Percentiles rank a stretch among this genome's conserved stretches.
Conservation (phyloP, 192 early-diverging fungal genomes). For the Coemansia sp. region DNA sequence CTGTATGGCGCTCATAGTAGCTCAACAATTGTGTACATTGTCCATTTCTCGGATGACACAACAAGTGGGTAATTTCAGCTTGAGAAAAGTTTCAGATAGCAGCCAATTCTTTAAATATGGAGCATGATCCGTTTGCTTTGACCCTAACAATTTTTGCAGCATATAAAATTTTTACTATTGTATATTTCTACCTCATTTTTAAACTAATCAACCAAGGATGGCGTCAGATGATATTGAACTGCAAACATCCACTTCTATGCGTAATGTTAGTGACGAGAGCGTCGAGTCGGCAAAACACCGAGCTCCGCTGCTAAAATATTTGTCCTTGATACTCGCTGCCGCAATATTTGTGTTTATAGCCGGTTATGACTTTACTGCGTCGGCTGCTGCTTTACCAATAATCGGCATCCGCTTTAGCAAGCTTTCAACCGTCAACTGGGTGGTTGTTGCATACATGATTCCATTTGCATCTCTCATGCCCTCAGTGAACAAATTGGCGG, state of each 20-base stretch:
- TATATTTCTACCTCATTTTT: not conserved
- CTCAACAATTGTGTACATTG: not conserved
- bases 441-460: conserved; percentile 65
- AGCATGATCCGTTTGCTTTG: not conserved
- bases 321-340: conserved; percentile 29
- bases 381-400: conserved; percentile 67
- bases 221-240: conserved; percentile 8
- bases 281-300: not conserved
- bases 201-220: not conserved
- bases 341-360: conserved; percentile 65
- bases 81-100: not conserved
- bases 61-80: not conserved
- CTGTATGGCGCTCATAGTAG: conserved; percentile 3
- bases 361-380: conserved; percentile 77
- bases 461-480: conserved; percentile 53
- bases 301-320: conserved; percentile 2
- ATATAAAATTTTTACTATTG: not conserved
- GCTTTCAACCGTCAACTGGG: conserved; percentile 72
- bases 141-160: not conserved
- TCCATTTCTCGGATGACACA: not conserved
- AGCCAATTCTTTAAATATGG: not conserved
- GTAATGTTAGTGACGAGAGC: not conserved
- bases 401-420: conserved; percentile 73
- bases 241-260: not conserved
- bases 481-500: conserved; percentile 50